Percentiles rank a stretch among this genome's conserved stretches.
These are phyloP conservation scores for Podila horticola DNA, from an alignment of 192 early-diverging fungal genomes.

Conservation along the genomic window DNA sequence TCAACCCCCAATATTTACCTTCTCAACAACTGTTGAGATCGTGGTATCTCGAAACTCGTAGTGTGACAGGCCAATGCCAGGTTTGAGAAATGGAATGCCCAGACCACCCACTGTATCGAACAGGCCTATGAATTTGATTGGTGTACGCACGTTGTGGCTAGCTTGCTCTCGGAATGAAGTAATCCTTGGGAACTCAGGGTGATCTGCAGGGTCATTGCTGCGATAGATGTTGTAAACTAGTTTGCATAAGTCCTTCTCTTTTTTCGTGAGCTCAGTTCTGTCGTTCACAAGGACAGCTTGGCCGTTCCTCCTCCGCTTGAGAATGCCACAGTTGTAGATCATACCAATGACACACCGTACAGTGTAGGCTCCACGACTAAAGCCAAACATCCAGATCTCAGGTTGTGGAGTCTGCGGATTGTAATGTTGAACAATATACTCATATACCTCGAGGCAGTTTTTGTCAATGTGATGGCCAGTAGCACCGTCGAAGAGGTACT, in stretches of 20 bases:
- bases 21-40: conserved; percentile 16
- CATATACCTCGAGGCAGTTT: conserved; percentile 12
- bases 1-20: conserved; percentile 3
- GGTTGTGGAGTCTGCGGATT: neutral
- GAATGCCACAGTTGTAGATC: conserved; percentile 37
- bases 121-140: conserved; percentile 35
- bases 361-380: conserved; percentile 28
- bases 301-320: conserved; percentile 21
- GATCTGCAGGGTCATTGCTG: neutral
- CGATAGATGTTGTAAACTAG: conserved; percentile 15
- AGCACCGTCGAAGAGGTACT: conserved; percentile 8
- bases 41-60: conserved; percentile 14
- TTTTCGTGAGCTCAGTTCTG: neutral
- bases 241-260: conserved; percentile 8
- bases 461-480: conserved; percentile 3
- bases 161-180: neutral
- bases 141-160: conserved; percentile 17
- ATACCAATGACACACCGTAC: conserved; percentile 24
- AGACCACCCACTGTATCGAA: conserved; percentile 14
- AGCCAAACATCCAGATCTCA: conserved; percentile 55
- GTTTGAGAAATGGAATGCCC: conserved; percentile 11
- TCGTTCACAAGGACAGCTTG: neutral
- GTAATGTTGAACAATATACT: conserved; percentile 18
- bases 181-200: conserved; percentile 1
- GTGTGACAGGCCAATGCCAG: conserved; percentile 9